Evolutionary conservation across 208 protist species (phyloP), one percentile per base, ranked within the genome.

Genomic region (Perkinsela sp.): DNA sequence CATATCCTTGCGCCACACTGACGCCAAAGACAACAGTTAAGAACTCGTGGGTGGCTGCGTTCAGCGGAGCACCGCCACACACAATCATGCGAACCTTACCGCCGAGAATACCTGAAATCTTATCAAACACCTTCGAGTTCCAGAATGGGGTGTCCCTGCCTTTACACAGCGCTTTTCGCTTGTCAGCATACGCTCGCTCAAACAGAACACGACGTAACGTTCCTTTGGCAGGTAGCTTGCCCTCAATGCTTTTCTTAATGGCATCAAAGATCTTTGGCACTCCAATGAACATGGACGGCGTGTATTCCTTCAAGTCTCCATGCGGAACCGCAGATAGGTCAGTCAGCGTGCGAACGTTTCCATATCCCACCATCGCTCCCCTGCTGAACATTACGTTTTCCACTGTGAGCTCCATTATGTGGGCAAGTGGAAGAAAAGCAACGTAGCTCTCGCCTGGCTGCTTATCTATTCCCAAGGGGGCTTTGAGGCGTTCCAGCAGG

Each of bases 1-100:
- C 88, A 77, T 83, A 93, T 40, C 85, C 86, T 74, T 91, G 84
- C 66, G 87, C 70, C 6, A 90, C 70, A 28, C 78, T 68, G 40
- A 70, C 69, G 15, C 78, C 79, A 66, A 83, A 84, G 15, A 84
- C 74, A 6, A 89, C 76, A 67, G 82, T 69, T 1, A 93, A 28
- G 73, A 80, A 93, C 68, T 85, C 76, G 40, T 83, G 78, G 67
- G 78, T 74, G 0, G 73, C 69, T 1, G 76, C 72, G 65, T 78
- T 71, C 1, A 92, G 68, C 16, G 89, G 82, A 32, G 75, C 76
- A 30, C 78, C 80, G 22, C 77, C 79, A 65, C 73, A 77, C 2
- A 90, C 65, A 13, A 90, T 74, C 1, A 81, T 48, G 0, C 73
- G 74, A 28, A 85, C 79, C 48, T 77, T 71, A 15, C 84, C 84